phyloP scores from a whole-genome alignment of 2,329 filamentous ascomycete species.

The Botryotinia globosa region DNA sequence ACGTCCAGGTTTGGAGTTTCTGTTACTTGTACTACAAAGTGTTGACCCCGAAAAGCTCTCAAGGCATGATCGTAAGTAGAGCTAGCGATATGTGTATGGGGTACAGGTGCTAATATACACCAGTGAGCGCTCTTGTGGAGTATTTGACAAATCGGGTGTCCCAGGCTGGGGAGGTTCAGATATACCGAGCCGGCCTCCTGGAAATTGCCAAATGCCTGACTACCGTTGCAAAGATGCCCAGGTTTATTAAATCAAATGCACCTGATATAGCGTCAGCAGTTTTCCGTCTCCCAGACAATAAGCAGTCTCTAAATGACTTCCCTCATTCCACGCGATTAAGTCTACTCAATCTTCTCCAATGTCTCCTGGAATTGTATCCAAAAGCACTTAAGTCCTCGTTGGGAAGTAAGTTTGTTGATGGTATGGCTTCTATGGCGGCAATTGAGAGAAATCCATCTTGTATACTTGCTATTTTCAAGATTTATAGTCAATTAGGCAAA shows the following conservation, averaged over 20 bases:
- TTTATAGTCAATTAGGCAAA: conserved; percentile 30
- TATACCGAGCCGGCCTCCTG: conserved; percentile 20
- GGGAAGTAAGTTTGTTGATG: conserved; percentile 27
- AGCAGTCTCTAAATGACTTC: conserved; percentile 20
- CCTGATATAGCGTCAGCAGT: conserved; percentile 6
- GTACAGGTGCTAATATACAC: conserved; percentile 2
- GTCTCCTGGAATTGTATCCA: conserved; percentile 25
- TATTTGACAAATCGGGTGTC: conserved; percentile 26
- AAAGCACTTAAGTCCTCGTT: conserved; percentile 25
- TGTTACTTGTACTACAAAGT: conserved; percentile 25
- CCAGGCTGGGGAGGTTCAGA: conserved; percentile 13
- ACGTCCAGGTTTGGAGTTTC: conserved; percentile 23
- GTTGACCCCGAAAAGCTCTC: conserved; percentile 21
- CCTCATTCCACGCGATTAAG: conserved; percentile 27
- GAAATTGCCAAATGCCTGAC: conserved; percentile 18
- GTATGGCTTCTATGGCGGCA: conserved; percentile 30
- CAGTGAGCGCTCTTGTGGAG: conserved; percentile 29
- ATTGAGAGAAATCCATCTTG: conserved; percentile 35
- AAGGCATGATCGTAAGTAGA: conserved; percentile 25
- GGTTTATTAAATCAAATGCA: conserved; percentile 11
- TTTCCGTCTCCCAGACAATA: conserved; percentile 13
- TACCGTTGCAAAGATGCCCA: conserved; percentile 17
- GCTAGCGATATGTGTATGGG: not conserved
- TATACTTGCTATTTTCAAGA: conserved; percentile 30
- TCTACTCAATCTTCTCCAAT: conserved; percentile 28